Conservation (phyloP, 2,329 filamentous ascomycete genomes). For the Xylariaceae sp. region DNA sequence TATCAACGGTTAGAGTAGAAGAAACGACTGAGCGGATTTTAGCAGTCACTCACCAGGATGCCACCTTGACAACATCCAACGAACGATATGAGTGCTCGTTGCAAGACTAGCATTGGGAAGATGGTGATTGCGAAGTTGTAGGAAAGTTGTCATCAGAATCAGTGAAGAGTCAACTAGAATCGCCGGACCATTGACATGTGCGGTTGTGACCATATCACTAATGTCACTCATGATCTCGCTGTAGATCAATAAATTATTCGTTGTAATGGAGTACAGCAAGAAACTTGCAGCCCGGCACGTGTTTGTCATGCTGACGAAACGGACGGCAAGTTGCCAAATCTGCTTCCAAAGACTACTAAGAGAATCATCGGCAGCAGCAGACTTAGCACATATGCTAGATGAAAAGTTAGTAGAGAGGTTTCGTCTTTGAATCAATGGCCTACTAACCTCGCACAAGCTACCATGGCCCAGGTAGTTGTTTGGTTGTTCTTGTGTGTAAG, state of each 20-base stretch:
- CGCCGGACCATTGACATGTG: constrained; percentile 77
- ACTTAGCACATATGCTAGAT: constrained; percentile 43
- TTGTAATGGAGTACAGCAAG: constrained; percentile 63
- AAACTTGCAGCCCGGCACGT: constrained; percentile 74
- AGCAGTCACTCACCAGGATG: constrained; percentile 58
- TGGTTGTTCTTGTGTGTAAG: constrained; percentile 64
- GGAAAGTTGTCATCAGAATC: constrained; percentile 63
- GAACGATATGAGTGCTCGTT: constrained; percentile 65
- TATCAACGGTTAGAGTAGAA: constrained; percentile 32
- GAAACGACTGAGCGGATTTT: constrained; percentile 4
- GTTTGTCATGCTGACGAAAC: constrained; percentile 63
- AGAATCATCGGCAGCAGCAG: constrained; percentile 35
- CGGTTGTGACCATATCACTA: constrained; percentile 66
- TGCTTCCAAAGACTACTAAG: constrained; percentile 59
- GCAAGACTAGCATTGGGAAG: constrained; percentile 63
- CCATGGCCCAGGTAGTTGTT: constrained; percentile 74
- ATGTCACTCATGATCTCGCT: constrained; percentile 62
- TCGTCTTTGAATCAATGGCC: neutral
- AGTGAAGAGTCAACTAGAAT: constrained; percentile 74
- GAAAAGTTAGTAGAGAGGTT: constrained; percentile 11
- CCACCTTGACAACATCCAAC: constrained; percentile 82
- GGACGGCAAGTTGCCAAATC: constrained; percentile 67
- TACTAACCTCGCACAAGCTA: constrained; percentile 69
- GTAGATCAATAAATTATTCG: constrained; percentile 60
- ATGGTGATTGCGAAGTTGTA: constrained; percentile 60